Percentiles rank a stretch among this genome's conserved stretches.
phyloP scores from a whole-genome alignment of 306 rosid genomes.

The cucumber (Cucumis sativus) region Cucumber_9930_V3 NC_026655.2:18727501-18728000 shows the following conservation, averaged over 20 bases:
- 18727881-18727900: background rate
- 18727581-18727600: background rate
- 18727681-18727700: background rate
- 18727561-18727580: background rate
- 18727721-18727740: background rate
- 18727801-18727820: background rate
- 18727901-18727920: background rate
- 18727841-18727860: background rate
- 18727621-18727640: background rate
- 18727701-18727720: background rate
- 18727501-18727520: background rate
- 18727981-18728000: background rate
- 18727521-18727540: background rate
- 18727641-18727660: background rate
- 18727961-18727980: background rate
- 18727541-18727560: background rate
- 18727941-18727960: background rate
- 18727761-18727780: background rate
- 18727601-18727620: too few species aligned
- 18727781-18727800: background rate
- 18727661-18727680: background rate
- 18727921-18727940: background rate
- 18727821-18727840: too few species aligned
- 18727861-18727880: background rate
- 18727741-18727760: too few species aligned